Evolutionary conservation across 441 rosid species (phyloP).

Genomic region (Gossypium schwendimanii): DNA sequence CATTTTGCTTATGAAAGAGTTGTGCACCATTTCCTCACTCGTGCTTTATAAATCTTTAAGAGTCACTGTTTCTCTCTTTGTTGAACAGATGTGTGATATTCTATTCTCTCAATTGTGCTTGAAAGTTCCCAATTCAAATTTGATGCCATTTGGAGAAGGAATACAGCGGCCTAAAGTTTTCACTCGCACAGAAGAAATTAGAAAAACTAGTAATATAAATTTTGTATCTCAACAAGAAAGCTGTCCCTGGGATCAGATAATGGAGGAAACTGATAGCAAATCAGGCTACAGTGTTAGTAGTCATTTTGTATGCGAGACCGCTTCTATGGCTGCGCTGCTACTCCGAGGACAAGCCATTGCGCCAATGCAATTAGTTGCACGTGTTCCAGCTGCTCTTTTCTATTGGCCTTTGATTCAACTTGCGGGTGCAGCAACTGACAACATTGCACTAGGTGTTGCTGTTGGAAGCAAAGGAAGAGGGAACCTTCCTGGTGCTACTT

Average conservation of each 20-base stretch:
- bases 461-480: slow-evolving; percentile 99
- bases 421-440: slow-evolving; percentile 94
- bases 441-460: slow-evolving; percentile 94
- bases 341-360: slow-evolving; percentile 86
- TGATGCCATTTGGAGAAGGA: slow-evolving; percentile 46
- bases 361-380: slow-evolving; percentile 94
- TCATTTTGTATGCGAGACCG: slow-evolving; percentile 47
- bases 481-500: slow-evolving; percentile 91
- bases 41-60: background rate
- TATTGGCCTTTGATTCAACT: slow-evolving; percentile 98
- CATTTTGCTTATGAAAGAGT: background rate
- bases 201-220: slow-evolving; percentile 35
- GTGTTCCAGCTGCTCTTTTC: slow-evolving; percentile 87
- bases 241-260: slow-evolving; percentile 24
- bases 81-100: slow-evolving; percentile 91
- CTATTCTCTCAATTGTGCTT: slow-evolving; percentile 94
- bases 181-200: slow-evolving; percentile 31
- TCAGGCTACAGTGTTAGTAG: slow-evolving; percentile 32
- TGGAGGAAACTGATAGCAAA: slow-evolving; percentile 50
- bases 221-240: slow-evolving; percentile 38
- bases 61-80: slow-evolving; percentile 13
- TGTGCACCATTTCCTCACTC: background rate
- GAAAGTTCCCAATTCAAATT: slow-evolving; percentile 63
- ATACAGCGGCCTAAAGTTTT: slow-evolving; percentile 24
- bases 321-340: slow-evolving; percentile 92